A percentile compares a stretch with the other conserved stretches of the same genome.
Conservation (phyloP, 78 protist species). For the Protostelium mycophagum region DNA sequence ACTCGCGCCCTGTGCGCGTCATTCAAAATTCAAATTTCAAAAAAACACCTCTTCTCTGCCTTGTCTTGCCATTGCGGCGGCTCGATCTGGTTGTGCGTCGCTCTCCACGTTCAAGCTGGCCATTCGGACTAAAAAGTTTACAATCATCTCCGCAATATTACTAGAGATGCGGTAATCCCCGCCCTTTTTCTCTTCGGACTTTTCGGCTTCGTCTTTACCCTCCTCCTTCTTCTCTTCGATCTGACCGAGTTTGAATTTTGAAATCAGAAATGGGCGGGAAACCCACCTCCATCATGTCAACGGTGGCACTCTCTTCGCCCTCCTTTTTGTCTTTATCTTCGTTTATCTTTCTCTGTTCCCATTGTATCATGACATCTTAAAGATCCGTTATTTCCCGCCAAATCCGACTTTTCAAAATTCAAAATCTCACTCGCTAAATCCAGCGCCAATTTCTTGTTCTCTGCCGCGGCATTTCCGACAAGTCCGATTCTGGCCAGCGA, state of each 20-base stretch:
- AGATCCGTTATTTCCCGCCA: too few relatives aligned
- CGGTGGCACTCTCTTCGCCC: background rate
- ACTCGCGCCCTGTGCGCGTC: too few relatives aligned
- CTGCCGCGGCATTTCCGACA: slow-evolving; percentile 38
- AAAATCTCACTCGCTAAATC: slow-evolving; percentile 54
- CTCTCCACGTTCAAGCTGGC: background rate
- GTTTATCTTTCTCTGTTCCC: background rate
- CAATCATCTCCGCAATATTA: background rate
- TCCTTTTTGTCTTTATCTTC: background rate
- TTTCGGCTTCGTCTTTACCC: background rate
- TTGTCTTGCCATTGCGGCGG: background rate
- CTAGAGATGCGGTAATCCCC: background rate
- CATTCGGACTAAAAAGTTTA: background rate
- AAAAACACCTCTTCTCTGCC: background rate
- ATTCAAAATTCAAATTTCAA: too few relatives aligned
- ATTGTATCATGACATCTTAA: background rate
- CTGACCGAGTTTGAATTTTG: background rate
- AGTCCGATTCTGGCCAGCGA: slow-evolving; percentile 74
- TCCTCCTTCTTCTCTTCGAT: background rate
- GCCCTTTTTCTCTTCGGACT: background rate
- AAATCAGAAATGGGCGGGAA: background rate
- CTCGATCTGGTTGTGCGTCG: background rate
- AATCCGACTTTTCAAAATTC: background rate
- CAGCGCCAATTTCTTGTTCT: slow-evolving; percentile 76
- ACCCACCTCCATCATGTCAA: background rate